Base-by-base conservation (phyloP, 352 stramenopile species). In the Globisporangium polare region DNA sequence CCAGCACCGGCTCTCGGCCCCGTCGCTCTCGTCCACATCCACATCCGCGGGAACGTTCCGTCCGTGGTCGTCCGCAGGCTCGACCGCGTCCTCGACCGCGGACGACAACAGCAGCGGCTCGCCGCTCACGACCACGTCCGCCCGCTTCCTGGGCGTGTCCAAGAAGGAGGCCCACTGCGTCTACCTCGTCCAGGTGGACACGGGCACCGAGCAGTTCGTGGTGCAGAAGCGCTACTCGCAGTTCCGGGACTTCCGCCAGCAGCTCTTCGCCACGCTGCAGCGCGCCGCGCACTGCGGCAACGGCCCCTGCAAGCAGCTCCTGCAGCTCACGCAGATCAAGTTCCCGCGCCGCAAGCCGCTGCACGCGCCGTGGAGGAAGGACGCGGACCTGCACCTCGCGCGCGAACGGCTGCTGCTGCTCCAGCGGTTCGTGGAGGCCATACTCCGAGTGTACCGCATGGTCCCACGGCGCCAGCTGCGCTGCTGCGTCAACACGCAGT, bases 181-280 rank as follows among this genome's bases (percentile, higher is more conserved):
- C 17, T 93, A 80, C 67, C 60, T 67, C 43, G 27, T 91, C 52
- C 69, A 89, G 13, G 77, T 93, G 20, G 68, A 84, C 54, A 86
- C 80, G 20, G 72, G 71, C 27, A 56, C 56, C 17, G 76, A 83
- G 50, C 67, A 77, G 27, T 89, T 81, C 46, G 67, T 85, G 27
- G 31, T 92, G 18, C 63, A 80, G 53, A 88, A 86, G 70, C 77
- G 84, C 53, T 93, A 70, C 70, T 90, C 80, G 41, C 76, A 93
- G 53, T 88, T 91, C 66, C 78, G 81, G 51, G 71, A 73, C 17
- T 76, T 93, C 17, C 78, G 81, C 17, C 62, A 67, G 35, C 56
- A 79, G 57, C 59, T 93, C 41, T 60, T 91, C 5, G 35, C 52
- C 17, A 37, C 51, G 22, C 43, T 79, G 18, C 46, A 73, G 17